Percentiles rank a stretch among this genome's conserved stretches.
phyloP scores from a whole-genome alignment of 371 early-diverging fungal species.

The Actinomortierella ambigua region DNA sequence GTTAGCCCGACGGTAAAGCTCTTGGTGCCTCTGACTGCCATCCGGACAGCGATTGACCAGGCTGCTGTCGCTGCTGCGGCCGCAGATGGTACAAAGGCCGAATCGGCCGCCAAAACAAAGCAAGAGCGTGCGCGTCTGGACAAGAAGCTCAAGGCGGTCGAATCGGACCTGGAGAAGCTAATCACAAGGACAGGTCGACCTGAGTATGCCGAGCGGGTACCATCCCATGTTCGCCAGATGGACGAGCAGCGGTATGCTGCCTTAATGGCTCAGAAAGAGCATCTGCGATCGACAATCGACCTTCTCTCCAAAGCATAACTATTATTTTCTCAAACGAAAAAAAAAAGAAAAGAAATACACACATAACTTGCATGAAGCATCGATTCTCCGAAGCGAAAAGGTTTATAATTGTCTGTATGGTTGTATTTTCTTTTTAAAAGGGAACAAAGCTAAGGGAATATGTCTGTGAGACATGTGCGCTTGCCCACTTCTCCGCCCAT shows the following conservation, averaged over 20 bases:
- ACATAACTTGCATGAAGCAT: no score
- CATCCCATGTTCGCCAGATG: conserved; percentile 16
- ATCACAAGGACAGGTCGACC: conserved; percentile 12
- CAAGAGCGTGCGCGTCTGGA: conserved; percentile 30
- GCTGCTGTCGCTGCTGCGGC: neutral
- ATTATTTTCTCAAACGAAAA: no score
- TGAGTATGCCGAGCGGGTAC: conserved; percentile 27
- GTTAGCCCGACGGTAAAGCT: conserved; percentile 32
- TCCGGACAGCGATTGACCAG: conserved; percentile 19
- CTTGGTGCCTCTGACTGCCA: conserved; percentile 23
- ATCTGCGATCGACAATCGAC: conserved; percentile 10
- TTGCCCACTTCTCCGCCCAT: no score
- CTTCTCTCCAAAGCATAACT: no score
- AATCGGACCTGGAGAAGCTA: conserved; percentile 19
- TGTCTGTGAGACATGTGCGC: no score
- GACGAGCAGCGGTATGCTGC: conserved; percentile 22
- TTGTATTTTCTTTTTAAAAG: no score
- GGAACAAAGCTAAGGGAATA: no score
- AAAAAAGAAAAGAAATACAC: no score
- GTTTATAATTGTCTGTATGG: no score
- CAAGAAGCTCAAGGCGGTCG: conserved; percentile 25
- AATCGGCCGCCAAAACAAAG: conserved; percentile 10
- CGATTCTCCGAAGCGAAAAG: no score
- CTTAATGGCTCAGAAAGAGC: conserved; percentile 30
- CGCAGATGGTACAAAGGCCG: neutral